Evolutionary conservation across 192 early-diverging fungal species (phyloP).

Genomic region (Podila verticillata): DNA sequence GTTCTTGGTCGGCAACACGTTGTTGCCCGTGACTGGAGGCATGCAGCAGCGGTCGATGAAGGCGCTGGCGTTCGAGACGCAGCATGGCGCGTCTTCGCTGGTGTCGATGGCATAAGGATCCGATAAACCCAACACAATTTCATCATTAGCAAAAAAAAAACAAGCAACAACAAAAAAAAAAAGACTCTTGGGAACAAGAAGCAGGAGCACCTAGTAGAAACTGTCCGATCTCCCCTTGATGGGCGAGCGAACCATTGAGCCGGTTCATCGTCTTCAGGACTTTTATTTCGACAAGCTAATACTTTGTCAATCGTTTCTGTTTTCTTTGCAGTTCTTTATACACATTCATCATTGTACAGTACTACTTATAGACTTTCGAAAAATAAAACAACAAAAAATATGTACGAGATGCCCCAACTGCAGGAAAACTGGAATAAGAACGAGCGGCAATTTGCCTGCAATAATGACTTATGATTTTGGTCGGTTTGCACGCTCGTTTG

Average conservation of each 20-base stretch:
- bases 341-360: background rate
- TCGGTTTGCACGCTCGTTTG: too few relatives aligned
- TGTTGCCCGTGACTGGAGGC: slow-evolving; percentile 90
- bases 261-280: background rate
- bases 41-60: slow-evolving; percentile 72
- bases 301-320: background rate
- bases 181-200: background rate
- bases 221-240: background rate
- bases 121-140: background rate
- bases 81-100: background rate
- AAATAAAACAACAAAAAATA: background rate
- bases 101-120: slow-evolving; percentile 15
- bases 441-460: too few relatives aligned
- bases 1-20: slow-evolving; percentile 81
- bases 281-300: background rate
- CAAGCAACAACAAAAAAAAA: background rate
- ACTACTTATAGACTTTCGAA: background rate
- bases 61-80: slow-evolving; percentile 21
- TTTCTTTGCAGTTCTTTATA: background rate
- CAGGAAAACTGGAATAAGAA: too few relatives aligned
- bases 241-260: background rate
- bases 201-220: background rate
- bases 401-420: too few relatives aligned
- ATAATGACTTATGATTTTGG: too few relatives aligned
- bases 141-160: slow-evolving; percentile 5